Evolutionary conservation across 2,329 filamentous ascomycete genomes (phyloP), one percentile per base, ranked within the genome.

Genomic region (Dryadomyces quercus-mongolicae): DNA sequence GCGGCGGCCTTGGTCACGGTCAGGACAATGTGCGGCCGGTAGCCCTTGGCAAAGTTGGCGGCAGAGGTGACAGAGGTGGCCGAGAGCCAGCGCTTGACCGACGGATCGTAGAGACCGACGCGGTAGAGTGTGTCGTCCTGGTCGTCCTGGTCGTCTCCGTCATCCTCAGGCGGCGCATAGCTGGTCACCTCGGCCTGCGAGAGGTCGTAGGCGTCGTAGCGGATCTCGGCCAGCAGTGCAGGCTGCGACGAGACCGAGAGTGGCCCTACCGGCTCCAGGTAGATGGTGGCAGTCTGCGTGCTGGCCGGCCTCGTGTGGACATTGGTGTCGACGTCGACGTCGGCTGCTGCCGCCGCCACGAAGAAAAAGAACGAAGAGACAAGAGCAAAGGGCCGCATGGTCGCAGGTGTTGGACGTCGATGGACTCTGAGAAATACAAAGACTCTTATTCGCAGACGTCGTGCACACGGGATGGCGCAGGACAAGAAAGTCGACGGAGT

Each of bases 41-140:
- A 84, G 6, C 81, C 81, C 67, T 82, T 82, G 58, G 66, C 68
- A 59, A 85, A 82, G 65, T 80, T 84, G 54, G 76, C 72, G 2
- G 67, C 71, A 9, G 76, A 74, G 31, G 77, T 73, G 15, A 80
- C 74, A 8, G 79, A 77, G 5, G 78, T 78, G 25, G 77, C 75
- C 25, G 75, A 76, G 36, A 68, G 65, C 80, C 81, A 84, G 45
- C 60, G 57, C 49, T 64, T 61, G 12, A 71, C 61, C 22, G 68
- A 63, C 21, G 69, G 59, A 65, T 82, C 74, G 67, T 77, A 84
- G 57, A 78, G 62, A 43, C 81, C 82, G 50, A 84, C 67, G 58
- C 80, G 78, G 52, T 84, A 70, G 10, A 81, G 72, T 5, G 70
- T 64, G 7, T 68, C 66, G 4, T 48, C 4, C 72, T 68, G 20